A percentile compares a stretch with the other conserved stretches of the same genome.
Conservation (phyloP, 2,329 filamentous ascomycete genomes). For the Mollisiaceae sp. region DNA sequence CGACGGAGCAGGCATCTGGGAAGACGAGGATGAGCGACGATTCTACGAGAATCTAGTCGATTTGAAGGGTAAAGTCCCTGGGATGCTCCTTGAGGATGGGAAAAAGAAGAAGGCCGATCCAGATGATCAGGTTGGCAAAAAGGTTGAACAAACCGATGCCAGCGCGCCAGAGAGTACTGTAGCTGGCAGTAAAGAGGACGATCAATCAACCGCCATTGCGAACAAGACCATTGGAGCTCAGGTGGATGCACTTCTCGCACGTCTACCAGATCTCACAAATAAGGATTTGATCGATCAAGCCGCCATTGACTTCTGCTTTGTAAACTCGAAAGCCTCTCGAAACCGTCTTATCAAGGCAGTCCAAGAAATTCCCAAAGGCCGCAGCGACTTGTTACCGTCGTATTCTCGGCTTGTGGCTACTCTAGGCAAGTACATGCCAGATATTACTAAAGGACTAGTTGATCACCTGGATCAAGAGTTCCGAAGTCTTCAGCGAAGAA, state of each 20-base stretch:
- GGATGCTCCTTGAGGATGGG: conserved; percentile 88
- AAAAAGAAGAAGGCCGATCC: conserved; percentile 90
- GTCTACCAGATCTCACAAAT: conserved; percentile 87
- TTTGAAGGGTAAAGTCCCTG: conserved; percentile 92
- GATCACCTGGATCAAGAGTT: conserved; percentile 96
- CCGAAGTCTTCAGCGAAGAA: conserved; percentile 91
- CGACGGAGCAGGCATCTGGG: conserved; percentile 95
- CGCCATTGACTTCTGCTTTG: conserved; percentile 95
- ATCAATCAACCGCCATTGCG: conserved; percentile 90
- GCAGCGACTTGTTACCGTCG: conserved; percentile 85
- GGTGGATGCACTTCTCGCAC: conserved; percentile 86
- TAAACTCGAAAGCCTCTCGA: conserved; percentile 97
- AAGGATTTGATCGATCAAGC: conserved; percentile 92
- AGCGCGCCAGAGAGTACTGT: conserved; percentile 48
- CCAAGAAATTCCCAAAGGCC: conserved; percentile 92
- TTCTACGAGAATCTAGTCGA: conserved; percentile 98
- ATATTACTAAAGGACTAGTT: conserved; percentile 90
- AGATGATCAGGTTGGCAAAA: conserved; percentile 85
- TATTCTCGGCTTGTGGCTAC: conserved; percentile 95
- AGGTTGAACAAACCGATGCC: conserved; percentile 59
- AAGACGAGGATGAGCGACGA: conserved; percentile 95
- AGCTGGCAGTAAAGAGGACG: conserved; percentile 66
- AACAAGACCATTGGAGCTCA: conserved; percentile 98
- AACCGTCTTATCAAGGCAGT: conserved; percentile 92
- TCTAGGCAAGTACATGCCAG: conserved; percentile 89